phyloP scores from a whole-genome alignment of 2,329 filamentous ascomycete species.

The Sporothrix variecibatus region DNA sequence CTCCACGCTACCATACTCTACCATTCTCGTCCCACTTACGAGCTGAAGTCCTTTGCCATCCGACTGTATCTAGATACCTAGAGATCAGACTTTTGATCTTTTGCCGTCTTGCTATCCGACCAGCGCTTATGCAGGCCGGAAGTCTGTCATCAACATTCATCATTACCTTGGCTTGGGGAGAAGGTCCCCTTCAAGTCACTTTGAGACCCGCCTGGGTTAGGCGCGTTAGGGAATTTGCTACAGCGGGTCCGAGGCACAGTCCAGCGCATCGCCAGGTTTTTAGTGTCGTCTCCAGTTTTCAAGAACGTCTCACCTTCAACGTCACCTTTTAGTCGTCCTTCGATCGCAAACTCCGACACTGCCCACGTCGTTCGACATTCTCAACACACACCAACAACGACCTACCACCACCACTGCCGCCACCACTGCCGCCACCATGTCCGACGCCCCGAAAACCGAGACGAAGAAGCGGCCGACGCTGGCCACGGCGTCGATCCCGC shows the following conservation, averaged over 20 bases:
- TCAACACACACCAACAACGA: neutral
- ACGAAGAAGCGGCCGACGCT: conserved; percentile 11
- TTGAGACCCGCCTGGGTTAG: neutral
- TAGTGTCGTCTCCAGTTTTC: conserved; percentile 18
- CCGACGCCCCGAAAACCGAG: neutral
- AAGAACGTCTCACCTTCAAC: neutral
- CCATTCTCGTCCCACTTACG: neutral
- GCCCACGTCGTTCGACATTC: neutral
- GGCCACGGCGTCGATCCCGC: conserved; percentile 9
- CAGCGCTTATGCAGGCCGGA: neutral
- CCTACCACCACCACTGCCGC: neutral
- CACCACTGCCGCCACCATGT: conserved; percentile 1
- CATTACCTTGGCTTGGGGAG: neutral
- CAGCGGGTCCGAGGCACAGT: neutral
- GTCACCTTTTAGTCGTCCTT: neutral
- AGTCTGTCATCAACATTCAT: neutral
- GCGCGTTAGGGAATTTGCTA: neutral
- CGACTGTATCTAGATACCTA: neutral
- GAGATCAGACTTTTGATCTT: neutral
- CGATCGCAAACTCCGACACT: neutral
- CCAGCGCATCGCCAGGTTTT: neutral
- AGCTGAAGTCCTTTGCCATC: neutral
- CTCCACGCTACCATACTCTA: neutral
- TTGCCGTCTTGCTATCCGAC: neutral
- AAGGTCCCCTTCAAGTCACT: neutral